phyloP scores from a whole-genome alignment of 495 filamentous ascomycete genomes.

The Hypoxylon perforatum region DNA sequence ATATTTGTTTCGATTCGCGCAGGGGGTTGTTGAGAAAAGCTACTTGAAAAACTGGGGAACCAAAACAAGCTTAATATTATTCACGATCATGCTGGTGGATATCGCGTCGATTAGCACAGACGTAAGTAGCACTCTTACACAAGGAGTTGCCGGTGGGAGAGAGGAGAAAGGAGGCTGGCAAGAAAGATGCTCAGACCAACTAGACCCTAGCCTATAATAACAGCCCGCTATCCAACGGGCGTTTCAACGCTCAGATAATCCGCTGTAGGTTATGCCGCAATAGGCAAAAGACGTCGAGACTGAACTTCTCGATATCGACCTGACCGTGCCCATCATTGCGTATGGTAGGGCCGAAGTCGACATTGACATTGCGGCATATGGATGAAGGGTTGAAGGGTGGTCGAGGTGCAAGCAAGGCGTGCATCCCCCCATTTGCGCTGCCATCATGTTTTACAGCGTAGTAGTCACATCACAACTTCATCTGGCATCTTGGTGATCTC shows the following conservation, averaged over 20 bases:
- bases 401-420: slow-evolving; percentile 7
- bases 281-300: slow-evolving; percentile 8
- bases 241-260: slow-evolving; percentile 28
- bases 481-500: slow-evolving; percentile 40
- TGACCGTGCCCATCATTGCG: slow-evolving; percentile 12
- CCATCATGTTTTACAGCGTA: slow-evolving; percentile 40
- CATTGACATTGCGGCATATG: too few species aligned
- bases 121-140: not conserved
- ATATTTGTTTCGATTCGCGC: slow-evolving; percentile 38
- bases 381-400: too few species aligned
- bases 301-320: slow-evolving; percentile 17
- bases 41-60: slow-evolving; percentile 8
- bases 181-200: slow-evolving; percentile 2
- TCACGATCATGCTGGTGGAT: slow-evolving; percentile 19
- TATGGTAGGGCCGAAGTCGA: slow-evolving; percentile 33
- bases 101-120: slow-evolving; percentile 2
- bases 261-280: slow-evolving; percentile 11
- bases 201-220: slow-evolving; percentile 22
- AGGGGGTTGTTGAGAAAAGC: slow-evolving; percentile 35
- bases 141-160: slow-evolving; percentile 5
- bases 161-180: slow-evolving; percentile 4
- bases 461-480: slow-evolving; percentile 39
- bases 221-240: slow-evolving; percentile 13
- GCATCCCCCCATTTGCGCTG: slow-evolving; percentile 18
- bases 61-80: slow-evolving; percentile 33